Percentiles rank a stretch among this genome's conserved stretches.
These are phyloP conservation scores for Arthrobotrys sphaeroides DNA, from an alignment of 2,329 filamentous ascomycete genomes.

Conservation along the genomic window DNA sequence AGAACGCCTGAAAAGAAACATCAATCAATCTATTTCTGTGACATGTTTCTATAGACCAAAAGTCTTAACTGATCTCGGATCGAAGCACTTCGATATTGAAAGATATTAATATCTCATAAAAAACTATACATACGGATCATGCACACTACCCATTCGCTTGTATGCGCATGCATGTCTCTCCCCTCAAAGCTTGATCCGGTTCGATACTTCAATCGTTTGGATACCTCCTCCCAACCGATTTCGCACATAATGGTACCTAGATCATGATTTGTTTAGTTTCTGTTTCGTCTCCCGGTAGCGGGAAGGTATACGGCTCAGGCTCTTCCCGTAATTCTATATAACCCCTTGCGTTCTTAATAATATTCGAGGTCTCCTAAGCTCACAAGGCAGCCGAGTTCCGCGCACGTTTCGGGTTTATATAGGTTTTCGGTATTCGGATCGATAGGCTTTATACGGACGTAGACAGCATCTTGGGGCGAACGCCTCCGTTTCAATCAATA, in stretches of 20 bases:
- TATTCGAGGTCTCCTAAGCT: background rate
- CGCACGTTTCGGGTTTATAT: background rate
- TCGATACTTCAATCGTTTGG: background rate
- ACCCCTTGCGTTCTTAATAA: background rate
- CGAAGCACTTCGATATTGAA: background rate
- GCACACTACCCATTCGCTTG: slow-evolving; percentile 15
- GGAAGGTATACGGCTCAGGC: slow-evolving; percentile 23
- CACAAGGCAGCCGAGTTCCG: background rate
- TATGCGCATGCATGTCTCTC: background rate
- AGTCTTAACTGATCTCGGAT: background rate
- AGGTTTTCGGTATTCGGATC: background rate
- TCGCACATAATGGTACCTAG: background rate
- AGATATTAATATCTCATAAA: background rate
- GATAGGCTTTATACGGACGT: background rate
- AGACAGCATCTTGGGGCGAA: too few species aligned
- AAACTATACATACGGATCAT: background rate
- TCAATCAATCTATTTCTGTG: slow-evolving; percentile 27
- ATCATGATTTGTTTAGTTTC: slow-evolving; percentile 23
- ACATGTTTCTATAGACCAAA: background rate
- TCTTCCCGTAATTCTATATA: slow-evolving; percentile 35
- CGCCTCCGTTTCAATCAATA: background rate
- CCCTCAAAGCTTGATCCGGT: slow-evolving; percentile 1
- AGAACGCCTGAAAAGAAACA: background rate
- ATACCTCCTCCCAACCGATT: background rate
- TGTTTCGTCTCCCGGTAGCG: slow-evolving; percentile 21